Conservation (phyloP, 805 yeast species). For the Hanseniaspora lachancei region DNA sequence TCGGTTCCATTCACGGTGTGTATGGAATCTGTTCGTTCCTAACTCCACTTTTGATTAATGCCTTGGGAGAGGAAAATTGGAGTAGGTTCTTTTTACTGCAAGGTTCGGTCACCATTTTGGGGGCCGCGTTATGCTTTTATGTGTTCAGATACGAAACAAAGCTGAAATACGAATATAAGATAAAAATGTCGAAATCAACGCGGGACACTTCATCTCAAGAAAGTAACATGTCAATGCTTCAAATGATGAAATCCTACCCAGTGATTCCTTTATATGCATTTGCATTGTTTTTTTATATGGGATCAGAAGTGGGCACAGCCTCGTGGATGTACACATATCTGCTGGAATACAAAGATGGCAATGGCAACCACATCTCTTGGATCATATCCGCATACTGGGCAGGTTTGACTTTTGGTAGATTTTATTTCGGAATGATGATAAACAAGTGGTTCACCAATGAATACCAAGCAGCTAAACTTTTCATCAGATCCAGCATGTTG, state of each 20-base stretch:
- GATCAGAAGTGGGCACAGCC: slow-evolving; percentile 55
- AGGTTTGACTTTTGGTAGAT: slow-evolving; percentile 54
- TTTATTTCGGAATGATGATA: slow-evolving; percentile 44
- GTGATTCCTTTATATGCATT: slow-evolving; percentile 38
- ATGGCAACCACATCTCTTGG: slow-evolving; percentile 39
- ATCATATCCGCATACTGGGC: slow-evolving; percentile 64
- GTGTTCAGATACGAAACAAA: slow-evolving; percentile 37
- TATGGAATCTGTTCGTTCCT: slow-evolving; percentile 65
- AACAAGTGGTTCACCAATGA: slow-evolving; percentile 36
- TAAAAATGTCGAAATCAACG: slow-evolving; percentile 16
- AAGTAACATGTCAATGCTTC: slow-evolving; percentile 9
- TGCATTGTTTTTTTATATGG: slow-evolving; percentile 50
- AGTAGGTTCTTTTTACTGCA: slow-evolving; percentile 22
- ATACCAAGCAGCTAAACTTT: slow-evolving; percentile 27
- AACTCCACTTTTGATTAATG: slow-evolving; percentile 52
- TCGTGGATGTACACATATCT: slow-evolving; percentile 61
- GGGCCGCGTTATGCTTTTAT: slow-evolving; percentile 23
- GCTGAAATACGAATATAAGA: slow-evolving; percentile 25
- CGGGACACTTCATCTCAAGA: slow-evolving; percentile 10
- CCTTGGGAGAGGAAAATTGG: slow-evolving; percentile 26
- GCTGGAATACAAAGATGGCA: slow-evolving; percentile 40
- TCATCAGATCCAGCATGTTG: slow-evolving; percentile 26
- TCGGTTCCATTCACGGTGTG: slow-evolving; percentile 53
- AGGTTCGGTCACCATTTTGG: slow-evolving; percentile 30
- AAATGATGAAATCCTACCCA: slow-evolving; percentile 23